These are phyloP conservation scores for Paramecium sexaurelia DNA, from an alignment of 73 alveolate genomes.

Conservation along the genomic window DNA sequence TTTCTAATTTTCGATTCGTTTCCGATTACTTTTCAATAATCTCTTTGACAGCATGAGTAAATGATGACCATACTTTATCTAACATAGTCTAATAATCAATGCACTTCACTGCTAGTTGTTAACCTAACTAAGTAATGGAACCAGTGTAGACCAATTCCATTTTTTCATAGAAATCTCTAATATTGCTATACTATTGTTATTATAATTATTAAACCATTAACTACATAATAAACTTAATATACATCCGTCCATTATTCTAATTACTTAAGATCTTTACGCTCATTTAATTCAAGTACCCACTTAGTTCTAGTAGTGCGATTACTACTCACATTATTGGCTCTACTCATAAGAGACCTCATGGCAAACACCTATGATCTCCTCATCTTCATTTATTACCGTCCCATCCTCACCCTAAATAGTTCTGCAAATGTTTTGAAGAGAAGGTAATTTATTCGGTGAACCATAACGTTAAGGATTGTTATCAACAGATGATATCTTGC, in stretches of 20 bases:
- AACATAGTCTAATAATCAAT: neutral
- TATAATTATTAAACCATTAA: neutral
- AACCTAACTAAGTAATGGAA: neutral
- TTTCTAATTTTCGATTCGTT: slow-evolving; percentile 4
- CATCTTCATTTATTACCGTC: slow-evolving; percentile 8
- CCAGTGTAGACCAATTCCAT: slow-evolving; percentile 54
- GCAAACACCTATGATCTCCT: slow-evolving; percentile 13
- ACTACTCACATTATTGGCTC: neutral
- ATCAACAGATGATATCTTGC: neutral
- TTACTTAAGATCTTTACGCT: slow-evolving; percentile 23
- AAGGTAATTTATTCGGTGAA: slow-evolving; percentile 10
- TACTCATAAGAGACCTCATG: neutral
- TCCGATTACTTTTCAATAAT: slow-evolving; percentile 8
- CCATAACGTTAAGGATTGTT: neutral
- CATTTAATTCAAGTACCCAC: neutral
- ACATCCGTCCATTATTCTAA: slow-evolving; percentile 55
- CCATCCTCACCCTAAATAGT: slow-evolving; percentile 57
- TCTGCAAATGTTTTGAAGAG: neutral
- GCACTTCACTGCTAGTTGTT: neutral
- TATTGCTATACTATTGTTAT: neutral
- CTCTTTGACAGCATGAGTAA: slow-evolving; percentile 32
- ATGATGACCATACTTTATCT: slow-evolving; percentile 13
- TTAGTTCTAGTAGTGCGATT: neutral
- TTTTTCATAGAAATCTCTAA: slow-evolving; percentile 27
- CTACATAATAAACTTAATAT: neutral